A percentile compares a stretch with the other conserved stretches of the same genome.
These are phyloP conservation scores for Spathaspora hagerdaliae DNA, from an alignment of 805 yeast species.

Conservation along the genomic window DNA sequence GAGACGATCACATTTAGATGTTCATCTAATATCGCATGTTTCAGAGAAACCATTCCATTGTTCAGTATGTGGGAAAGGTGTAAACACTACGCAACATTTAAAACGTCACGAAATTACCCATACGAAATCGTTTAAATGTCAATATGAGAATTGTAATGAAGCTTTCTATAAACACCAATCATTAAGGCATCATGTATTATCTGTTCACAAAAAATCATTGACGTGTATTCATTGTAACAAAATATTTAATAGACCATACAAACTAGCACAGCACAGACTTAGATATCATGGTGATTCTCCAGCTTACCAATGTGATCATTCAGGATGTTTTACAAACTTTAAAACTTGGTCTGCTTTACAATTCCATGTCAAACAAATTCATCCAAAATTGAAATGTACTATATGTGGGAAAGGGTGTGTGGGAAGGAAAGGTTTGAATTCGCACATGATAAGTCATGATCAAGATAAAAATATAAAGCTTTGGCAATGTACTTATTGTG, in stretches of 20 bases:
- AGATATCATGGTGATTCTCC: constrained; percentile 59
- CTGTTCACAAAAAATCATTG: constrained; percentile 56
- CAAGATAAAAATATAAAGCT: constrained; percentile 45
- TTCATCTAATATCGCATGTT: constrained; percentile 67
- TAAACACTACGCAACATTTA: constrained; percentile 74
- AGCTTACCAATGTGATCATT: constrained; percentile 56
- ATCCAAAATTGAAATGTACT: constrained; percentile 63
- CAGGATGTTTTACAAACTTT: constrained; percentile 58
- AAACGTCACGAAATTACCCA: constrained; percentile 83
- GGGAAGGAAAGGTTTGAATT: constrained; percentile 63
- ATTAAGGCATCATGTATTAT: constrained; percentile 63
- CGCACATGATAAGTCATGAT: constrained; percentile 72
- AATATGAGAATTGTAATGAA: constrained; percentile 58
- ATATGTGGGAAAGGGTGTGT: constrained; percentile 70
- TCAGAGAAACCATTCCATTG: constrained; percentile 66
- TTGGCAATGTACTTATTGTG: constrained; percentile 66
- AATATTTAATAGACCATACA: constrained; percentile 57
- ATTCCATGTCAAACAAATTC: constrained; percentile 65
- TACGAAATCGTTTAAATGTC: constrained; percentile 57
- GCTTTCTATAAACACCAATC: constrained; percentile 74
- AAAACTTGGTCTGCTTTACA: constrained; percentile 73
- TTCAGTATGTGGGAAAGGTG: constrained; percentile 74
- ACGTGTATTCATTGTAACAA: constrained; percentile 63
- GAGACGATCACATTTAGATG: constrained; percentile 75
- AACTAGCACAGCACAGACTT: constrained; percentile 61